Percentiles rank a stretch among this genome's conserved stretches.
Conservation (phyloP, 1,139 yeast species). For the Zygoascus meyerae region DNA sequence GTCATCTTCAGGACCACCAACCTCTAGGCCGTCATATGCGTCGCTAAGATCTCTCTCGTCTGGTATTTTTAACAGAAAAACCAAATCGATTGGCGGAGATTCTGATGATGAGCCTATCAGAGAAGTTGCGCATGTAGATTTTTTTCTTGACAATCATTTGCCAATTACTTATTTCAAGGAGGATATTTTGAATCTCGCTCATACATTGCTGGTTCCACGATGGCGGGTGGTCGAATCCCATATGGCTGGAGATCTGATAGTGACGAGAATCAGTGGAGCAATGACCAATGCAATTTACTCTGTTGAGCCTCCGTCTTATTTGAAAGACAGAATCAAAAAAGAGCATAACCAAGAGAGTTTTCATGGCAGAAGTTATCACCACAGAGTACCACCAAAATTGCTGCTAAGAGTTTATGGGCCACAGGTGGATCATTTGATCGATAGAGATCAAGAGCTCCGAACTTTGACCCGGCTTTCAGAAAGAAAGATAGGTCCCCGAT, state of each 20-base stretch:
- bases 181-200: slow-evolving; percentile 64
- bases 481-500: slow-evolving; percentile 79
- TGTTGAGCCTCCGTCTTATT: slow-evolving; percentile 39
- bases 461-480: slow-evolving; percentile 67
- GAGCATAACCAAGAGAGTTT: slow-evolving; percentile 14
- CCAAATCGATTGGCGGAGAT: slow-evolving; percentile 12
- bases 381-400: slow-evolving; percentile 41
- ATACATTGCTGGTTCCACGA: slow-evolving; percentile 60
- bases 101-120: slow-evolving; percentile 20
- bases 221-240: slow-evolving; percentile 53
- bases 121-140: slow-evolving; percentile 22
- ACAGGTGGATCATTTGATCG: slow-evolving; percentile 79
- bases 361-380: slow-evolving; percentile 25
- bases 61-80: slow-evolving; percentile 1
- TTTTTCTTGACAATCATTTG: slow-evolving; percentile 56
- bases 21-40: neutral
- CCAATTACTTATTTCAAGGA: slow-evolving; percentile 82
- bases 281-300: slow-evolving; percentile 85
- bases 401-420: slow-evolving; percentile 86
- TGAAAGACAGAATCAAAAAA: slow-evolving; percentile 27
- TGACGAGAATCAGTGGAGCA: slow-evolving; percentile 81
- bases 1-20: no score
- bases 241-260: slow-evolving; percentile 39
- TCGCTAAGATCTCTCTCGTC: slow-evolving; percentile 2
- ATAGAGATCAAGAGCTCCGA: slow-evolving; percentile 72